A percentile compares a stretch with the other conserved stretches of the same genome.
phyloP scores from a whole-genome alignment of 257 asterid genomes.

The Petunia secreta region DNA sequence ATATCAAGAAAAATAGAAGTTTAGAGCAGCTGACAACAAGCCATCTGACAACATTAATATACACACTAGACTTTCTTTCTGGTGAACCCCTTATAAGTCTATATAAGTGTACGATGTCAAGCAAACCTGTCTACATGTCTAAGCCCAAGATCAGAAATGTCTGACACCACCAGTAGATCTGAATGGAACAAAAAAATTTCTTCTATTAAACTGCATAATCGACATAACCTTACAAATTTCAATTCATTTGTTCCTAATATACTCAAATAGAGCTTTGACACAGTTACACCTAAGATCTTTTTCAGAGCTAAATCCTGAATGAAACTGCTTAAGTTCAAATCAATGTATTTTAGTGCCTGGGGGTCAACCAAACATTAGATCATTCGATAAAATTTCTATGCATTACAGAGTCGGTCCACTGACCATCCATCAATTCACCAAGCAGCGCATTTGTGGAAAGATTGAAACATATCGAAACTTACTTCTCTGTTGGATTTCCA shows the following conservation, averaged over 20 bases:
- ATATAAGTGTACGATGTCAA: not conserved
- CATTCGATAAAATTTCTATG: slow-evolving; percentile 12
- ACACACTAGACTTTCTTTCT: slow-evolving; percentile 8
- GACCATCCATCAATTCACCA: not conserved
- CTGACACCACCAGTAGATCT: not conserved
- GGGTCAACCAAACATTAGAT: not conserved
- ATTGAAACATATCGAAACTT: slow-evolving; percentile 39
- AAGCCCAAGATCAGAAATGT: not conserved
- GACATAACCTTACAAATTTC: not conserved
- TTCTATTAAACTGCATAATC: not conserved
- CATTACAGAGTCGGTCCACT: not conserved
- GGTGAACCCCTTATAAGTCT: not conserved
- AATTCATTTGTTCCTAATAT: too few relatives aligned
- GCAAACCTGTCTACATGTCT: not conserved
- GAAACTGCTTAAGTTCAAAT: slow-evolving; percentile 3
- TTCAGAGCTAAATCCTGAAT: not conserved
- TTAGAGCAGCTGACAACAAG: not conserved
- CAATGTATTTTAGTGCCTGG: not conserved
- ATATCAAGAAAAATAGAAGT: not conserved
- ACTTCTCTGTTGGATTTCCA: slow-evolving; percentile 85
- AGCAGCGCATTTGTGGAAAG: not conserved
- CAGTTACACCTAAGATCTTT: too few relatives aligned
- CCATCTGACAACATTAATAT: not conserved
- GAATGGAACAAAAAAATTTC: slow-evolving; percentile 12
- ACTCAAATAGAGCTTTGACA: too few relatives aligned